Percentiles rank a stretch among this genome's conserved stretches.
These are phyloP conservation scores for Colletotrichum liriopes DNA, from an alignment of 2,329 filamentous ascomycete genomes.

Conservation along the genomic window DNA sequence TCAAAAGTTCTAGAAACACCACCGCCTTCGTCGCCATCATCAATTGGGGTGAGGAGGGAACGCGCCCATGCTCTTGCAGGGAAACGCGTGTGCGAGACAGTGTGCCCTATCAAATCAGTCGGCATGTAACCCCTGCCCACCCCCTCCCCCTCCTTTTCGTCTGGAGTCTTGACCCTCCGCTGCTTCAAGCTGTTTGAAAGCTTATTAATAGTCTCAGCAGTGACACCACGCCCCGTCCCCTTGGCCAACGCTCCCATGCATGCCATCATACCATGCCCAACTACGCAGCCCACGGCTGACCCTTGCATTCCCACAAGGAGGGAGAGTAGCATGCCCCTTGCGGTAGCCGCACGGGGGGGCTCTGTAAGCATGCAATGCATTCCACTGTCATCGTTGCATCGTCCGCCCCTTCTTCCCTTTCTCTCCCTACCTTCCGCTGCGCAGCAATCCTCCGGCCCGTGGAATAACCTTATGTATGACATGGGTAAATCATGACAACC, in stretches of 20 bases:
- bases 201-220: conserved; percentile 27
- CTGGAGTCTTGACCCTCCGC: conserved; percentile 24
- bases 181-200: conserved; percentile 23
- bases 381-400: not conserved
- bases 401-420: not conserved
- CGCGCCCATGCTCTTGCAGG: not conserved
- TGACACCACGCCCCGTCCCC: conserved; percentile 8
- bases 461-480: conserved; percentile 6
- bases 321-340: conserved; percentile 17
- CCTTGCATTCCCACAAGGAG: not conserved
- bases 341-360: conserved; percentile 10
- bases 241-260: not conserved
- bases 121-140: conserved; percentile 5
- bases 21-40: not conserved
- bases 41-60: not conserved
- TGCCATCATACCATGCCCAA: not conserved
- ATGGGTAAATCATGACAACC: conserved; percentile 6
- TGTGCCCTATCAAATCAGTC: not conserved
- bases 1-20: conserved; percentile 32
- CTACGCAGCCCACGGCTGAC: not conserved
- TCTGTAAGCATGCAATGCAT: conserved; percentile 15
- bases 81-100: not conserved
- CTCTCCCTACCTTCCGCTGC: not conserved
- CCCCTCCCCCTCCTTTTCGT: conserved; percentile 6
- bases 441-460: conserved; percentile 16